These are phyloP conservation scores for Salix dunnii DNA, from an alignment of 345 rosid species.

Conservation along the genomic window DNA sequence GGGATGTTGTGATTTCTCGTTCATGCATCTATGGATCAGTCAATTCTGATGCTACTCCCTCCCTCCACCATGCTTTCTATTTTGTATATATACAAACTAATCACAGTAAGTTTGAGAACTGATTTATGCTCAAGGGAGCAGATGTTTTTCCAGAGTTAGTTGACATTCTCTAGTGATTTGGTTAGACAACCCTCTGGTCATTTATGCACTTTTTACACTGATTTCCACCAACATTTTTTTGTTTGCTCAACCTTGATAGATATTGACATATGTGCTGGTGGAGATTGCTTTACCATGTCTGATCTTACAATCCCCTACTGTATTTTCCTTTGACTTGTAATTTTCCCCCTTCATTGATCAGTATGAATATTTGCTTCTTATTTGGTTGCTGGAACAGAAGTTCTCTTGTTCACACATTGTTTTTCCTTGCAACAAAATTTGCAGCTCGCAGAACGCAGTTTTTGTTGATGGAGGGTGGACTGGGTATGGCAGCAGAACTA, in stretches of 20 bases:
- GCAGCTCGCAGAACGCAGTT: conserved; percentile 61
- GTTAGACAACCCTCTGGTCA: background rate
- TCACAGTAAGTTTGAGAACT: background rate
- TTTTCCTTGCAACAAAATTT: conserved; percentile 14
- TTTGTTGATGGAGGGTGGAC: conserved; percentile 52
- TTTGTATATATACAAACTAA: background rate
- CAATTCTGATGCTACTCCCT: background rate
- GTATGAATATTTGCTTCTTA: conserved; percentile 2
- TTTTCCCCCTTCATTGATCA: background rate
- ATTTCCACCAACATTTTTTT: background rate
- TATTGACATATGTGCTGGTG: background rate
- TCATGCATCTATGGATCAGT: background rate
- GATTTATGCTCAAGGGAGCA: background rate
- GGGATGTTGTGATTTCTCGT: background rate
- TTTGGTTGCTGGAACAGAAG: background rate
- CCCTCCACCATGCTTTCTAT: background rate
- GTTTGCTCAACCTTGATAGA: background rate
- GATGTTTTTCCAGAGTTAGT: background rate
- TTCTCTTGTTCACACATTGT: background rate
- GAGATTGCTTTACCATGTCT: background rate
- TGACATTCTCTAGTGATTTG: background rate
- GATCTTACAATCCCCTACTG: background rate
- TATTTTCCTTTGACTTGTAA: background rate
- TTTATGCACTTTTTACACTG: background rate
- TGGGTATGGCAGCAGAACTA: conserved; percentile 35